These are phyloP conservation scores for Chimonanthus salicifolius DNA, from an alignment of 164 flowering plant genomes.

Conservation along the genomic window DNA sequence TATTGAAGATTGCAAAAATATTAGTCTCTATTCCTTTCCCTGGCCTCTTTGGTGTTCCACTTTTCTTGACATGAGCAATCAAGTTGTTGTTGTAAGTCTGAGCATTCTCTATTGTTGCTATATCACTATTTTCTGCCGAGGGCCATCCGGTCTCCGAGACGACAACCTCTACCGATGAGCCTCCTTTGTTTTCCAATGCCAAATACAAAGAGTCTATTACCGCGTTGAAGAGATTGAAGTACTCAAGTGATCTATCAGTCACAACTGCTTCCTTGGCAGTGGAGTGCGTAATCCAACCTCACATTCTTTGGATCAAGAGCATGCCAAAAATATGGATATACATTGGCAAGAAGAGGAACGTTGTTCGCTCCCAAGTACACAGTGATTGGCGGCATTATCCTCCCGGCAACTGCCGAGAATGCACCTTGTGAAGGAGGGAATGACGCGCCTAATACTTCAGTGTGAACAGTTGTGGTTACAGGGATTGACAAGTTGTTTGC, in stretches of 20 bases:
- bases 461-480: neutral
- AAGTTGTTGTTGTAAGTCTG: too few species aligned
- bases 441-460: neutral
- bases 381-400: neutral
- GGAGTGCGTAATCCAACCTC: neutral
- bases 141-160: too few species aligned
- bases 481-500: neutral
- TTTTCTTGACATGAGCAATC: too few species aligned
- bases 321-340: constrained; percentile 9
- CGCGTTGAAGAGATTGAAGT: constrained; percentile 9
- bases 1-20: too few species aligned
- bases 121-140: too few species aligned
- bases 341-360: neutral
- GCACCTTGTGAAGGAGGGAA: constrained; percentile 4
- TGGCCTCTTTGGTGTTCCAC: too few species aligned
- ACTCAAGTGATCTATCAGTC: neutral
- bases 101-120: too few species aligned
- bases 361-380: neutral
- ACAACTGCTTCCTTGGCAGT: neutral
- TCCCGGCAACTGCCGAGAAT: neutral
- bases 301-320: neutral
- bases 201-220: neutral
- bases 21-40: too few species aligned
- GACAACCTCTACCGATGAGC: neutral
- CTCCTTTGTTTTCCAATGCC: constrained; percentile 2